Percentiles rank a stretch among this genome's conserved stretches.
These are phyloP conservation scores for Lachnellula subtilissima DNA, from an alignment of 2,329 filamentous ascomycete species.

Conservation along the genomic window DNA sequence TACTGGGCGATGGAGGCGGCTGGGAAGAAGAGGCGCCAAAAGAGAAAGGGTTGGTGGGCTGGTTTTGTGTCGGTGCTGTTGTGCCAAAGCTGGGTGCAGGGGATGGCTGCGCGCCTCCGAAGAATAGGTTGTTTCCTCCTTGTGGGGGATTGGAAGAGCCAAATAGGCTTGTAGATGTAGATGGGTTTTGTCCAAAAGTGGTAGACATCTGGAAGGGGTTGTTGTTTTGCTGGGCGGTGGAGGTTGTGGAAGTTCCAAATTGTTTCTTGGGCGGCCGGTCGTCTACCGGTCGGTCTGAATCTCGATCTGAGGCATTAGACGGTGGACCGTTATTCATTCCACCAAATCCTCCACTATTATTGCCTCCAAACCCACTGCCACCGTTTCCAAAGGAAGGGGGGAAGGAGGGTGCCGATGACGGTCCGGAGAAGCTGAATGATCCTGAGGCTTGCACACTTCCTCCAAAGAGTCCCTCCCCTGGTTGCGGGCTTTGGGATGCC, in stretches of 20 bases:
- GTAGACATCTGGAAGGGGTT: background rate
- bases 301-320: slow-evolving; percentile 3
- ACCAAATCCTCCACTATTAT: background rate
- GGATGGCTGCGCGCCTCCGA: slow-evolving; percentile 6
- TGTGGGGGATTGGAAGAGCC: slow-evolving; percentile 6
- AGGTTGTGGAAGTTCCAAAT: slow-evolving; percentile 10
- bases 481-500: slow-evolving; percentile 10
- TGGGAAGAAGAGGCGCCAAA: slow-evolving; percentile 14
- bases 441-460: slow-evolving; percentile 23
- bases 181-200: slow-evolving; percentile 4
- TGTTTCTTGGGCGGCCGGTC: slow-evolving; percentile 20
- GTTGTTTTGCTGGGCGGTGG: slow-evolving; percentile 1
- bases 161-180: slow-evolving; percentile 7
- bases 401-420: slow-evolving; percentile 11
- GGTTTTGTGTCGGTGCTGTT: slow-evolving; percentile 1
- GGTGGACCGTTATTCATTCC: background rate
- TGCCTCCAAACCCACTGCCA: background rate
- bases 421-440: slow-evolving; percentile 27
- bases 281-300: slow-evolving; percentile 10
- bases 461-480: slow-evolving; percentile 26
- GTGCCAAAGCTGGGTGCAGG: slow-evolving; percentile 9
- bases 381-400: slow-evolving; percentile 11
- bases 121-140: slow-evolving; percentile 6
- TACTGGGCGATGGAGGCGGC: slow-evolving; percentile 4
- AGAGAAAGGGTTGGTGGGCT: slow-evolving; percentile 10